phyloP scores from a whole-genome alignment of 805 yeast species.

The Ogataea angusta region DNA sequence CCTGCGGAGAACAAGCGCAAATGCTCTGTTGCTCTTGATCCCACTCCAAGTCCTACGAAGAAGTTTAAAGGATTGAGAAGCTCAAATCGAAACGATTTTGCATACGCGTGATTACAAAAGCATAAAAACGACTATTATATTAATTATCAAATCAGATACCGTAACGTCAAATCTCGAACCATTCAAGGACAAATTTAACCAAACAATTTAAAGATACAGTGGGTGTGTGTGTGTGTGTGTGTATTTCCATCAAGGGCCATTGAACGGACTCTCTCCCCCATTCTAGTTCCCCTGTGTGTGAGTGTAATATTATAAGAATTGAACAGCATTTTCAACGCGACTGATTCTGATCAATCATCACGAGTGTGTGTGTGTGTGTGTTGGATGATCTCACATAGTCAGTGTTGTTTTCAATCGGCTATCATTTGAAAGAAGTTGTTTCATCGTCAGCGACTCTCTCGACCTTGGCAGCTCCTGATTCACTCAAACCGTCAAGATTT shows the following conservation, averaged over 20 bases:
- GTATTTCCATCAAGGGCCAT: constrained; percentile 5
- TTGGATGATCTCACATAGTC: background rate
- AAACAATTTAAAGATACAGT: constrained; percentile 1
- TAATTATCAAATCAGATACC: background rate
- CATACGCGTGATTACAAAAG: constrained; percentile 7
- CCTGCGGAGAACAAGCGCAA: constrained; percentile 10
- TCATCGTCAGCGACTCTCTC: constrained; percentile 7
- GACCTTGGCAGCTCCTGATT: background rate
- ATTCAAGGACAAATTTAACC: constrained; percentile 9
- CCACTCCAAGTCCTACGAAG: constrained; percentile 4
- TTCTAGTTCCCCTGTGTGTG: constrained; percentile 14
- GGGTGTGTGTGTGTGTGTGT: constrained; percentile 12
- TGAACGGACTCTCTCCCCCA: constrained; percentile 23
- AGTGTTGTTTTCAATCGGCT: background rate
- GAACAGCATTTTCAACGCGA: background rate
- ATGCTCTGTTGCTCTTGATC: constrained; percentile 9
- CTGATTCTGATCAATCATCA: background rate
- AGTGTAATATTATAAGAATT: background rate
- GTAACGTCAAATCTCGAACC: constrained; percentile 2
- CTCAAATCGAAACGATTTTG: constrained; percentile 18
- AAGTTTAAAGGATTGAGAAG: constrained; percentile 20
- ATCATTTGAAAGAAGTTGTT: background rate
- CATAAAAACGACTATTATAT: background rate
- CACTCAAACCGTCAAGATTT: background rate
- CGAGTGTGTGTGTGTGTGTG: constrained; percentile 17